Percentiles rank a stretch among this genome's conserved stretches.
Evolutionary conservation across 495 filamentous ascomycete species (phyloP).

Genomic region (Amniculicola lignicola): DNA sequence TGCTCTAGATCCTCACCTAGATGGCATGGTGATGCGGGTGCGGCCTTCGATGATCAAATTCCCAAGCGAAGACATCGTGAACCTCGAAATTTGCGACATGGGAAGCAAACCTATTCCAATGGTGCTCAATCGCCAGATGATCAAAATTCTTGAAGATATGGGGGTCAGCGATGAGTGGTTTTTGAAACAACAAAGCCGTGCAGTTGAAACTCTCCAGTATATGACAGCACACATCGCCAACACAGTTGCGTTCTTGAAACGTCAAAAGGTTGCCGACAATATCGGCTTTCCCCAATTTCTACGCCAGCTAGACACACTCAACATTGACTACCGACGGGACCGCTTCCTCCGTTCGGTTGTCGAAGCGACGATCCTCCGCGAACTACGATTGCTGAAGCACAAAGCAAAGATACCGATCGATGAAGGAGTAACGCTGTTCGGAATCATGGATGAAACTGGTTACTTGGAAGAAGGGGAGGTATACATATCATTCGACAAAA

Average conservation of each 20-base stretch:
- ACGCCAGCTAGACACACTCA: slow-evolving; percentile 49
- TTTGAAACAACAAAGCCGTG: slow-evolving; percentile 55
- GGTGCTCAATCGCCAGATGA: slow-evolving; percentile 69
- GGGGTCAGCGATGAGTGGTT: slow-evolving; percentile 56
- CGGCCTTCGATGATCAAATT: slow-evolving; percentile 81
- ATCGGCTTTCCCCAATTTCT: slow-evolving; percentile 60
- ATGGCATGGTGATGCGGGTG: slow-evolving; percentile 52
- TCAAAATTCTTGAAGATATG: slow-evolving; percentile 81
- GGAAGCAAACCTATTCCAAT: slow-evolving; percentile 62
- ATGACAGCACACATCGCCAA: slow-evolving; percentile 54
- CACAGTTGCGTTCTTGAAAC: slow-evolving; percentile 60
- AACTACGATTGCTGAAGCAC: slow-evolving; percentile 71
- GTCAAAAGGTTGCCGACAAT: slow-evolving; percentile 50
- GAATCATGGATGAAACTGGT: slow-evolving; percentile 79
- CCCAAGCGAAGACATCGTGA: slow-evolving; percentile 46
- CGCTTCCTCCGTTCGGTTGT: slow-evolving; percentile 61
- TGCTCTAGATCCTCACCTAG: slow-evolving; percentile 58
- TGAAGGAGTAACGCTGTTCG: slow-evolving; percentile 68
- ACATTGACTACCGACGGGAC: slow-evolving; percentile 61
- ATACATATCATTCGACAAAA: slow-evolving; percentile 44
- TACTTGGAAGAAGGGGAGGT: slow-evolving; percentile 64
- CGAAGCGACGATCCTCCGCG: slow-evolving; percentile 60
- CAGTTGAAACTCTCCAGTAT: slow-evolving; percentile 54
- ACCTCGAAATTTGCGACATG: slow-evolving; percentile 71
- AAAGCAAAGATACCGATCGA: slow-evolving; percentile 67